Percentiles rank a stretch among this genome's conserved stretches.
Conservation (phyloP, 208 protist genomes). For the Trypanosoma avium region DNA sequence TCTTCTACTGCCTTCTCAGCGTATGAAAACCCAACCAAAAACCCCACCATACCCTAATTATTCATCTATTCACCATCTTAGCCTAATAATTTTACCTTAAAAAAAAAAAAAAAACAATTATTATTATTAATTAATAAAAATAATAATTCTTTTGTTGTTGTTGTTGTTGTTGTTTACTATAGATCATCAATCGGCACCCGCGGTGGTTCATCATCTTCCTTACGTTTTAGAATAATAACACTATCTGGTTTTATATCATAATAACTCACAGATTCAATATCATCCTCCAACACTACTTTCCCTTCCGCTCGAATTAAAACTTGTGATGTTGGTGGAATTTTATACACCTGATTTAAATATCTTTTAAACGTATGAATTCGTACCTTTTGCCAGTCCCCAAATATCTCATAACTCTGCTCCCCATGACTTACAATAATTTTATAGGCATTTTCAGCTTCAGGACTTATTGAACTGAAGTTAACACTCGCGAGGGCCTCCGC, state of each 20-base stretch:
- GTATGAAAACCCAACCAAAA: no score
- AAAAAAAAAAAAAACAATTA: constrained; percentile 17
- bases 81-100: neutral
- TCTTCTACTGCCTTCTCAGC: no score
- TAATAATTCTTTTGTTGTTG: neutral
- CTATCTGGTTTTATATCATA: constrained; percentile 70
- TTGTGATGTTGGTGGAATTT: constrained; percentile 69
- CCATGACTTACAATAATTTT: constrained; percentile 77
- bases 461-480: constrained; percentile 83
- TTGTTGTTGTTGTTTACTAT: constrained; percentile 5
- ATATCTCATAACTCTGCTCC: constrained; percentile 83
- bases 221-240: constrained; percentile 64
- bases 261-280: constrained; percentile 67
- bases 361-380: constrained; percentile 88
- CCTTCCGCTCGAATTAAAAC: constrained; percentile 51
- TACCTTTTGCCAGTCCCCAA: constrained; percentile 80
- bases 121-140: no score
- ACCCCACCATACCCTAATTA: constrained; percentile 7
- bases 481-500: constrained; percentile 69
- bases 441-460: constrained; percentile 76
- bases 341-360: constrained; percentile 85
- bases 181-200: constrained; percentile 62
- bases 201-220: constrained; percentile 28
- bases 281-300: constrained; percentile 68
- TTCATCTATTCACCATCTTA: neutral